phyloP scores from a whole-genome alignment of 2,329 filamentous ascomycete genomes.

The Hymenotorrendiella dingleyae region DNA sequence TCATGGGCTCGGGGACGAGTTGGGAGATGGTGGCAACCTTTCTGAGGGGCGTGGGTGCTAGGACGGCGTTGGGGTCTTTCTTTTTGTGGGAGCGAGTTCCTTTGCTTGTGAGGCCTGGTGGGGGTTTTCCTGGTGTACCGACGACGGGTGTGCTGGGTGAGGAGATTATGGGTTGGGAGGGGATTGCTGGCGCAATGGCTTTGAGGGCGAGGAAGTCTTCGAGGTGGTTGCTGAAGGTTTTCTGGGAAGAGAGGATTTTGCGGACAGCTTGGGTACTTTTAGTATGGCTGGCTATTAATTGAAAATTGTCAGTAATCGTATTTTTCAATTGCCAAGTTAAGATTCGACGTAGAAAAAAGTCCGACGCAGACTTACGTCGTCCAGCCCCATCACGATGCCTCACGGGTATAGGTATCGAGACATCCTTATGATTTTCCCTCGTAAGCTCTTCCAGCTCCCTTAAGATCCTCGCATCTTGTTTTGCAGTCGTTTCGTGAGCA shows the following conservation, averaged over 20 bases:
- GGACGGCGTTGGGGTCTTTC: slow-evolving; percentile 19
- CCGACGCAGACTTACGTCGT: slow-evolving; percentile 29
- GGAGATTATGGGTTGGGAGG: slow-evolving; percentile 30
- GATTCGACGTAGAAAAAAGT: no score
- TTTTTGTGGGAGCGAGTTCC: slow-evolving; percentile 27
- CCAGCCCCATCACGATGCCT: slow-evolving; percentile 43
- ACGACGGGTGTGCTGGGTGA: slow-evolving; percentile 15
- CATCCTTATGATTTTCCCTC: slow-evolving; percentile 69
- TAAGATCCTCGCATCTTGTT: slow-evolving; percentile 74
- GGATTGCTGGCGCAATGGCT: slow-evolving; percentile 26
- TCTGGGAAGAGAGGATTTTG: slow-evolving; percentile 72
- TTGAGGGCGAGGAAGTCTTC: slow-evolving; percentile 66
- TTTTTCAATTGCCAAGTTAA: no score
- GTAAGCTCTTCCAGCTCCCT: slow-evolving; percentile 80
- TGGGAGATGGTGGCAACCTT: slow-evolving; percentile 11
- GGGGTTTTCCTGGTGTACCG: slow-evolving; percentile 9
- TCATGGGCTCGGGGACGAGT: slow-evolving; percentile 8
- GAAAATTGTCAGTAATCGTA: neutral
- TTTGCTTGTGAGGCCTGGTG: slow-evolving; percentile 20
- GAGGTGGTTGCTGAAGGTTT: slow-evolving; percentile 77
- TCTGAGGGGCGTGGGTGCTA: slow-evolving; percentile 15
- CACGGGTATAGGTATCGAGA: slow-evolving; percentile 61
- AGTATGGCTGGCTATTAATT: slow-evolving; percentile 23
- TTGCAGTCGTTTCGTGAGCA: slow-evolving; percentile 65
- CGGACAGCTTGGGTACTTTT: slow-evolving; percentile 50